phyloP scores from a whole-genome alignment of 805 yeast genomes.

The Metschnikowia koreensis region DNA sequence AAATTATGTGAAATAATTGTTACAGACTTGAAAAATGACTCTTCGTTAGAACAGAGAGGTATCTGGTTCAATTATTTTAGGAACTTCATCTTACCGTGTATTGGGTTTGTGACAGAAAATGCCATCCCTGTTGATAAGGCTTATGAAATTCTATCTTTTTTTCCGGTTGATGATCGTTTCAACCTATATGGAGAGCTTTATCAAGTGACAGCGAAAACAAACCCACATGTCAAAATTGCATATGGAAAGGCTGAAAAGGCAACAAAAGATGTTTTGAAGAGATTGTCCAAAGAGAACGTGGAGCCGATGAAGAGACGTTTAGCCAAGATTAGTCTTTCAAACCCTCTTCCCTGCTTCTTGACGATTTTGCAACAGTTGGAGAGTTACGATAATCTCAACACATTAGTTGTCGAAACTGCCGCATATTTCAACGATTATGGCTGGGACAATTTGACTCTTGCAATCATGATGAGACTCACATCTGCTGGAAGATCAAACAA shows the following conservation, averaged over 20 bases:
- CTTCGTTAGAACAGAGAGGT: conserved; percentile 13
- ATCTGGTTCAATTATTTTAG: conserved; percentile 62
- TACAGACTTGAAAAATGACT: conserved; percentile 28
- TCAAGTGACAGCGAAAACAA: conserved; percentile 54
- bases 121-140: conserved; percentile 61
- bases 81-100: conserved; percentile 62
- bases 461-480: conserved; percentile 67
- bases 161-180: conserved; percentile 62
- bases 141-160: conserved; percentile 51
- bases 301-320: conserved; percentile 68
- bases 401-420: conserved; percentile 73
- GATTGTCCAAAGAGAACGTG: conserved; percentile 79
- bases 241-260: conserved; percentile 70
- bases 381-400: conserved; percentile 84
- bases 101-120: conserved; percentile 52
- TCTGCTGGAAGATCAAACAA: conserved; percentile 59
- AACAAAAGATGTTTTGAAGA: conserved; percentile 72
- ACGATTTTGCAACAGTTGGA: conserved; percentile 80
- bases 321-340: conserved; percentile 67
- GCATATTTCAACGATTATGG: conserved; percentile 70
- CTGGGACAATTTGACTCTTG: conserved; percentile 82
- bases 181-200: conserved; percentile 79
- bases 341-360: conserved; percentile 75
- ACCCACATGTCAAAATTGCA: conserved; percentile 54
- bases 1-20: conserved; percentile 62